phyloP scores from a whole-genome alignment of 2,329 filamentous ascomycete species.

The Talaromyces sp. region DNA sequence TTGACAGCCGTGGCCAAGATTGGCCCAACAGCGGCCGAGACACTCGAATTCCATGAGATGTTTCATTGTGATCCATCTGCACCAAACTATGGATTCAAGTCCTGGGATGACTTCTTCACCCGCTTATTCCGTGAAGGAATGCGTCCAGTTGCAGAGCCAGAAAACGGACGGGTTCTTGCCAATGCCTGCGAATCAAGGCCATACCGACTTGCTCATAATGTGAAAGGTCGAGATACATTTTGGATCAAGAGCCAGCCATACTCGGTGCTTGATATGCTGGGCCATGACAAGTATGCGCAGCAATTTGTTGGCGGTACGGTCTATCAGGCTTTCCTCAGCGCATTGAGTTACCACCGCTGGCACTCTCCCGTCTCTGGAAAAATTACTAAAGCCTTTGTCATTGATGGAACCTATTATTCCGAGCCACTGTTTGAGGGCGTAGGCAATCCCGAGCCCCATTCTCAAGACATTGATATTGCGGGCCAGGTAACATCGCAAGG shows the following conservation, averaged over 20 bases:
- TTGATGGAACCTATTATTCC: conserved; percentile 69
- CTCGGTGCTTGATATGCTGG: conserved; percentile 66
- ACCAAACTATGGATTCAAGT: conserved; percentile 57
- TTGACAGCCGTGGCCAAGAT: conserved; percentile 36
- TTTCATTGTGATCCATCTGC: conserved; percentile 32
- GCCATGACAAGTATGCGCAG: conserved; percentile 52
- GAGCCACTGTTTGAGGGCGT: conserved; percentile 59
- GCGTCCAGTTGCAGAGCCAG: conserved; percentile 62
- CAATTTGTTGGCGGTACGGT: conserved; percentile 66
- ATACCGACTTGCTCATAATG: conserved; percentile 55
- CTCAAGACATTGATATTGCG: conserved; percentile 31
- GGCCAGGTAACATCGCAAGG: conserved; percentile 56
- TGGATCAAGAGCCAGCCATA: conserved; percentile 73
- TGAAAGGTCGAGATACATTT: conserved; percentile 63
- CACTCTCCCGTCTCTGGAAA: conserved; percentile 68
- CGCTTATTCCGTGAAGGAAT: conserved; percentile 57
- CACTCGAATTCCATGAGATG: conserved; percentile 32
- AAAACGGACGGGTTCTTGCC: conserved; percentile 53
- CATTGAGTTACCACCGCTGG: conserved; percentile 72
- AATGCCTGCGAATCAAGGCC: conserved; percentile 68
- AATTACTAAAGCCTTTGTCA: conserved; percentile 59
- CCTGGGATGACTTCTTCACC: conserved; percentile 74
- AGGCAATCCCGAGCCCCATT: conserved; percentile 30
- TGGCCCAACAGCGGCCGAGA: conserved; percentile 17
- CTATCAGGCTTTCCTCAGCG: conserved; percentile 71